These are phyloP conservation scores for Bjerkandera adusta DNA, from an alignment of 1,284 basidiomycete species.

Conservation along the genomic window DNA sequence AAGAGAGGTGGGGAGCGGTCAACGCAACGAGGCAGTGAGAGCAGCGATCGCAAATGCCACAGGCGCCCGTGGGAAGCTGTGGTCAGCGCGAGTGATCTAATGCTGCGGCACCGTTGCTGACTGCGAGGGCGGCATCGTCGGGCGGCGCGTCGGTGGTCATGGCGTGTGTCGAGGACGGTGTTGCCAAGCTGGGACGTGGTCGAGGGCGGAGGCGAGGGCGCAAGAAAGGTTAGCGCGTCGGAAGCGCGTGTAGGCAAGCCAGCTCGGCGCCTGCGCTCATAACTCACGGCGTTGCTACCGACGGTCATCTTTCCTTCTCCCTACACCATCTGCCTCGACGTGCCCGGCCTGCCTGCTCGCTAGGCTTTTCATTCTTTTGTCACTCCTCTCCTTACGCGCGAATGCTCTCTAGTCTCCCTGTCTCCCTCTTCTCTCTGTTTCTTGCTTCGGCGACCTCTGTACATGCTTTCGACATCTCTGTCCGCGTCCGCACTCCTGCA, in stretches of 20 bases:
- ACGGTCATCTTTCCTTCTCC: slow-evolving; percentile 1
- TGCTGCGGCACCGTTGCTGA: too few species aligned
- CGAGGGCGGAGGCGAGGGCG: too few species aligned
- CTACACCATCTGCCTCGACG: slow-evolving; percentile 7
- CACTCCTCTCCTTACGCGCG: slow-evolving; percentile 11
- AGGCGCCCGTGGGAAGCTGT: not conserved
- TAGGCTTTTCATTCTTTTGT: slow-evolving; percentile 12
- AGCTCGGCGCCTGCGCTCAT: not conserved
- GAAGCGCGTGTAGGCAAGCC: not conserved
- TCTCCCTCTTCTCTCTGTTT: slow-evolving; percentile 12
- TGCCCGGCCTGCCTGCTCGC: not conserved
- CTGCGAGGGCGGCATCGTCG: too few species aligned
- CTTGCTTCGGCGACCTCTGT: slow-evolving; percentile 11
- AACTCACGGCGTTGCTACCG: not conserved
- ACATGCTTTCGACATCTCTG: slow-evolving; percentile 15
- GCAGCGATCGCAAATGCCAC: slow-evolving; percentile 5
- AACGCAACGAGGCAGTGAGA: slow-evolving; percentile 9
- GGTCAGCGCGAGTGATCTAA: not conserved
- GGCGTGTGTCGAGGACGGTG: too few species aligned
- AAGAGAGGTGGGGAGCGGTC: not conserved
- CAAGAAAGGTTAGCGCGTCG: not conserved
- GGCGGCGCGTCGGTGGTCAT: too few species aligned
- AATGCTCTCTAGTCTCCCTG: slow-evolving; percentile 11
- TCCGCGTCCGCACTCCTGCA: slow-evolving; percentile 18
- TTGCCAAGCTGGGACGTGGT: too few species aligned